Percentiles rank a stretch among this genome's conserved stretches.
Evolutionary conservation across 768 basidiomycete species (phyloP).

Genomic region (Punctularia strigosozonata): DNA sequence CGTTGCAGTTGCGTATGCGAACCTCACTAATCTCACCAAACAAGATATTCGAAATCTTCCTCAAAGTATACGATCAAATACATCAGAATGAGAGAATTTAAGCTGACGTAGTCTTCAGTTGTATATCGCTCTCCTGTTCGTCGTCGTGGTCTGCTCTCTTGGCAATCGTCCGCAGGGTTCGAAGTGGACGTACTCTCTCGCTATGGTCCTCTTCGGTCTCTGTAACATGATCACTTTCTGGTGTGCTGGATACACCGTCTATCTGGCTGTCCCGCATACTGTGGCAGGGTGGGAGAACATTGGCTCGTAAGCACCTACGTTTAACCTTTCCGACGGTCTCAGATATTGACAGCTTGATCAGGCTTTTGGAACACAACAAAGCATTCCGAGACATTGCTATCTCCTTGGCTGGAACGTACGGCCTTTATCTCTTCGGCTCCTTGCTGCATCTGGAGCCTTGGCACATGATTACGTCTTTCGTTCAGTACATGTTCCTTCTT

Average conservation of each 20-base stretch:
- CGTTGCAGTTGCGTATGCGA: no score
- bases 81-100: no score
- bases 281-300: constrained; percentile 67
- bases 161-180: constrained; percentile 87
- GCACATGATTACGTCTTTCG: constrained; percentile 93
- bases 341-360: constrained; percentile 13
- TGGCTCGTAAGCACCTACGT: constrained; percentile 38
- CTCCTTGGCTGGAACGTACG: constrained; percentile 65
- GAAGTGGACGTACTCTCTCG: constrained; percentile 71
- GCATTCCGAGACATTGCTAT: constrained; percentile 80
- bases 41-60: constrained; percentile 73
- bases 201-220: constrained; percentile 69
- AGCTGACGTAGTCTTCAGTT: no score
- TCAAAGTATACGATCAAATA: no score
- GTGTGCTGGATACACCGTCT: constrained; percentile 89
- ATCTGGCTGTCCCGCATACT: constrained; percentile 68
- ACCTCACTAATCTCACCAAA: no score
- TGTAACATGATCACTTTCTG: constrained; percentile 73
- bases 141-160: constrained; percentile 76
- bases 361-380: constrained; percentile 49
- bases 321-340: constrained; percentile 11
- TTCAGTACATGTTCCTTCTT: constrained; percentile 85
- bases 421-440: constrained; percentile 77
- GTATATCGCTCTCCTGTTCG: constrained; percentile 77
- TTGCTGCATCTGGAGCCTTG: constrained; percentile 90